phyloP scores from a whole-genome alignment of 352 stramenopile genomes.

The Phytophthora tubulina region DNA sequence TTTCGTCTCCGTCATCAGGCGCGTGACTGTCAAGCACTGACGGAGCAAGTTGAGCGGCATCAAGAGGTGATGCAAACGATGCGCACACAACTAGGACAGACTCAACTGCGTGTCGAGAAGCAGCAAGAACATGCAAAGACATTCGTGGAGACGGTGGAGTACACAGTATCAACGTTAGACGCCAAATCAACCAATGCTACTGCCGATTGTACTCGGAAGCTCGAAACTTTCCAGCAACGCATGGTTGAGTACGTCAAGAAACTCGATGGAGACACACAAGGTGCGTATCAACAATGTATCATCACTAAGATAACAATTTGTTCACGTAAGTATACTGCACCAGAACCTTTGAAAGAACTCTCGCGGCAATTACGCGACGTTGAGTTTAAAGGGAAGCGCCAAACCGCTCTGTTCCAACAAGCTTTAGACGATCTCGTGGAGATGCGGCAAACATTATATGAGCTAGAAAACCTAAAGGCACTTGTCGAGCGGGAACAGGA shows the following conservation, averaged over 20 bases:
- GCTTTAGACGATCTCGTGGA: slow-evolving; percentile 40
- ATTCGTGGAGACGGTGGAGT: slow-evolving; percentile 58
- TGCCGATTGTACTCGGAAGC: slow-evolving; percentile 38
- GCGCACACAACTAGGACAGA: slow-evolving; percentile 53
- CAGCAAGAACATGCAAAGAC: slow-evolving; percentile 59
- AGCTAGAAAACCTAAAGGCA: slow-evolving; percentile 44
- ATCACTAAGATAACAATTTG: not conserved
- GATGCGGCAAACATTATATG: slow-evolving; percentile 42
- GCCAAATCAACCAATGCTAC: slow-evolving; percentile 35
- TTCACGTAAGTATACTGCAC: not conserved
- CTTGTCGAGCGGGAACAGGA: slow-evolving; percentile 48
- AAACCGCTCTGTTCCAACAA: slow-evolving; percentile 54
- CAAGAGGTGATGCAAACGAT: slow-evolving; percentile 54
- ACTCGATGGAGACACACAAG: slow-evolving; percentile 53
- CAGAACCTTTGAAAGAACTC: slow-evolving; percentile 53
- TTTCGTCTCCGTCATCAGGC: slow-evolving; percentile 77
- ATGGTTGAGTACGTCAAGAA: slow-evolving; percentile 62
- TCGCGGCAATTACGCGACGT: slow-evolving; percentile 53
- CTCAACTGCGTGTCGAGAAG: slow-evolving; percentile 53
- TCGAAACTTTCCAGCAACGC: slow-evolving; percentile 61
- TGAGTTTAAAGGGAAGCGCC: slow-evolving; percentile 54
- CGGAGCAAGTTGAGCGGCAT: slow-evolving; percentile 58
- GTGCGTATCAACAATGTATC: slow-evolving; percentile 28
- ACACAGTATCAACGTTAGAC: slow-evolving; percentile 43
- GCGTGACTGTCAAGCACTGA: slow-evolving; percentile 58